Conservation (phyloP, 2,329 filamentous ascomycete species). For the Fusarium compactum region DNA sequence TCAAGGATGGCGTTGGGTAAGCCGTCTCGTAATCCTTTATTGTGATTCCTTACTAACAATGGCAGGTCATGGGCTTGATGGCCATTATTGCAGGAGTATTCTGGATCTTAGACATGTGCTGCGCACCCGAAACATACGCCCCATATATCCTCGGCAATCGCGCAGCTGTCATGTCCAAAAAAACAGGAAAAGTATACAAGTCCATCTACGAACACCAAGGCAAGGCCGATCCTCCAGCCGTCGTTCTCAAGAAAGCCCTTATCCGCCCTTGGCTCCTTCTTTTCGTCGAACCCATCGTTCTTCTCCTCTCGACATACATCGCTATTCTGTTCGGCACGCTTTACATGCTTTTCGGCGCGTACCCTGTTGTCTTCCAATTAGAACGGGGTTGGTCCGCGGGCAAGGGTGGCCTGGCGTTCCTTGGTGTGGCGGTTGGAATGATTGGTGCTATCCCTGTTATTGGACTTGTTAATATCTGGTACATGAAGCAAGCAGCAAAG, state of each 20-base stretch:
- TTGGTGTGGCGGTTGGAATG: slow-evolving; percentile 75
- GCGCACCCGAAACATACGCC: slow-evolving; percentile 70
- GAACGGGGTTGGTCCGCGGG: slow-evolving; percentile 67
- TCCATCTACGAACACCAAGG: slow-evolving; percentile 60
- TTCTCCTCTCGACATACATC: slow-evolving; percentile 72
- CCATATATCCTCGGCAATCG: slow-evolving; percentile 67
- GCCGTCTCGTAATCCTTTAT: fast-evolving
- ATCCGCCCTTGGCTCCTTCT: slow-evolving; percentile 73
- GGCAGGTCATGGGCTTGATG: slow-evolving; percentile 69
- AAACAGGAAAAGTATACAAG: slow-evolving; percentile 67
- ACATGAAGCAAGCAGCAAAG: slow-evolving; percentile 56
- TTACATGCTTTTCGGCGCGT: slow-evolving; percentile 67
- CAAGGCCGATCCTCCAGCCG: slow-evolving; percentile 55
- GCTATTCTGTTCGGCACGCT: slow-evolving; percentile 68
- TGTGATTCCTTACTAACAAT: neutral
- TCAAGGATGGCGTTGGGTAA: slow-evolving; percentile 69
- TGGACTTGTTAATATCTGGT: slow-evolving; percentile 65
- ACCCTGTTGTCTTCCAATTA: slow-evolving; percentile 72
- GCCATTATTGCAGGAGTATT: slow-evolving; percentile 69
- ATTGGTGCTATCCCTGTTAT: slow-evolving; percentile 64
- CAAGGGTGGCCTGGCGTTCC: slow-evolving; percentile 70
- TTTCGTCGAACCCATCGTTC: slow-evolving; percentile 74
- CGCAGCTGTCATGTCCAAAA: slow-evolving; percentile 61
- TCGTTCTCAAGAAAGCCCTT: slow-evolving; percentile 67
- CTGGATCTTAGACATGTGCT: slow-evolving; percentile 65